Evolutionary conservation across 2,329 filamentous ascomycete species (phyloP).

Genomic region (Dactylellina drechsleri): DNA sequence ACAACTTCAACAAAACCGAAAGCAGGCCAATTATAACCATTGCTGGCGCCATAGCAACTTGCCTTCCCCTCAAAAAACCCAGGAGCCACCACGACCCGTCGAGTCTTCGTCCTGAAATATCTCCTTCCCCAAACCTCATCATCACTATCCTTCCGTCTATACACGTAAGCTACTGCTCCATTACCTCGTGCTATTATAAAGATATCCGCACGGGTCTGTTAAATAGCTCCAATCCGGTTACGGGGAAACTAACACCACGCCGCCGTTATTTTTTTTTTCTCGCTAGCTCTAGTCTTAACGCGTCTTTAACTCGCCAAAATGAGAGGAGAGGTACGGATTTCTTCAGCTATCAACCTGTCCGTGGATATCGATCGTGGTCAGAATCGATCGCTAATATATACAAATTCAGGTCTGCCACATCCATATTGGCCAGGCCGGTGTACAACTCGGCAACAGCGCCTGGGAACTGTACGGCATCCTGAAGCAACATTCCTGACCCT

Average conservation of each 20-base stretch:
- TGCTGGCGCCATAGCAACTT: too few relatives aligned
- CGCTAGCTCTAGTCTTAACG: slow-evolving; percentile 20
- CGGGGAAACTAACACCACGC: slow-evolving; percentile 8
- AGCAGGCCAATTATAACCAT: too few relatives aligned
- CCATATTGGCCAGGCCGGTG: slow-evolving; percentile 75
- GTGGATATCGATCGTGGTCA: slow-evolving; percentile 1
- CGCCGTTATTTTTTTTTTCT: not conserved
- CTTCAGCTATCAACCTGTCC: not conserved
- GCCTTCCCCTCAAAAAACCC: too few relatives aligned
- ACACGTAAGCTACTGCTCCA: too few relatives aligned
- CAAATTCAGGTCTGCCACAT: slow-evolving; percentile 70
- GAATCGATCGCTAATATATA: slow-evolving; percentile 24
- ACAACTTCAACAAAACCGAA: too few relatives aligned
- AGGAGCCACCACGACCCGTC: too few relatives aligned
- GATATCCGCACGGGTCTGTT: too few relatives aligned
- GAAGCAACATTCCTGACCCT: slow-evolving; percentile 42
- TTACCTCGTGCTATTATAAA: too few relatives aligned
- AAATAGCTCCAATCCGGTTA: too few relatives aligned
- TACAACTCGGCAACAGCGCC: slow-evolving; percentile 74
- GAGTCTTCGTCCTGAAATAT: too few relatives aligned
- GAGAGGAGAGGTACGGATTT: slow-evolving; percentile 48
- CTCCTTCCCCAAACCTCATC: too few relatives aligned
- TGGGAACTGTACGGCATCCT: slow-evolving; percentile 72
- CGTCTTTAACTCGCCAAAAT: slow-evolving; percentile 49
- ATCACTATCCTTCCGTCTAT: too few relatives aligned